Evolutionary conservation across 2,329 filamentous ascomycete genomes (phyloP).

Genomic region (Phialophora verrucosa): DNA sequence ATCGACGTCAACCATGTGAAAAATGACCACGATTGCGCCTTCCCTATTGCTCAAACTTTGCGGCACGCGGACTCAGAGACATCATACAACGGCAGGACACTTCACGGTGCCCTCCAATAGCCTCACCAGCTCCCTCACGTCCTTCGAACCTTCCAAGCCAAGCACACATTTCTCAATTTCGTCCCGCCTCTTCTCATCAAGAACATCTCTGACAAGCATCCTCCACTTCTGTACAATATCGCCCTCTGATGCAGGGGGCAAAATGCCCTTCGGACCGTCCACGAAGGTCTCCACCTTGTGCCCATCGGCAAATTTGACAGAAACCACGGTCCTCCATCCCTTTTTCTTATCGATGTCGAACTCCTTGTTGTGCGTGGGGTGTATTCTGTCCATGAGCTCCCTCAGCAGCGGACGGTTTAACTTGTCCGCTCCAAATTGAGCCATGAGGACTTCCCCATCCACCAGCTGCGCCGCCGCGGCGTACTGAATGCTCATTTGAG

Average conservation of each 20-base stretch:
- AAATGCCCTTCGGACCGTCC: slow-evolving; percentile 42
- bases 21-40: background rate
- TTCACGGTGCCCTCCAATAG: slow-evolving; percentile 28
- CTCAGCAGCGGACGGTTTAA: slow-evolving; percentile 48
- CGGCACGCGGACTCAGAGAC: background rate
- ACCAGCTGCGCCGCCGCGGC: slow-evolving; percentile 48
- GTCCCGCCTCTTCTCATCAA: slow-evolving; percentile 41
- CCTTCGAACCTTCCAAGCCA: slow-evolving; percentile 41
- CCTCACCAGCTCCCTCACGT: slow-evolving; percentile 37
- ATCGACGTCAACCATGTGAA: background rate
- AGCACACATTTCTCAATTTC: slow-evolving; percentile 45
- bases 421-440: slow-evolving; percentile 43
- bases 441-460: slow-evolving; percentile 45
- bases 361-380: slow-evolving; percentile 33
- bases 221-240: slow-evolving; percentile 49
- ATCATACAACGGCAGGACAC: slow-evolving; percentile 25
- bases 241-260: slow-evolving; percentile 46
- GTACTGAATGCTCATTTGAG: slow-evolving; percentile 50
- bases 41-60: background rate
- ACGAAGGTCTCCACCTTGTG: slow-evolving; percentile 29
- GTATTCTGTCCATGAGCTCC: slow-evolving; percentile 44
- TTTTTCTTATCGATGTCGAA: slow-evolving; percentile 28
- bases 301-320: slow-evolving; percentile 38
- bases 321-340: slow-evolving; percentile 34
- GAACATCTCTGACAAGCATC: slow-evolving; percentile 41